phyloP scores from a whole-genome alignment of 306 rosid genomes.

The Dryas alaskensis region DNA sequence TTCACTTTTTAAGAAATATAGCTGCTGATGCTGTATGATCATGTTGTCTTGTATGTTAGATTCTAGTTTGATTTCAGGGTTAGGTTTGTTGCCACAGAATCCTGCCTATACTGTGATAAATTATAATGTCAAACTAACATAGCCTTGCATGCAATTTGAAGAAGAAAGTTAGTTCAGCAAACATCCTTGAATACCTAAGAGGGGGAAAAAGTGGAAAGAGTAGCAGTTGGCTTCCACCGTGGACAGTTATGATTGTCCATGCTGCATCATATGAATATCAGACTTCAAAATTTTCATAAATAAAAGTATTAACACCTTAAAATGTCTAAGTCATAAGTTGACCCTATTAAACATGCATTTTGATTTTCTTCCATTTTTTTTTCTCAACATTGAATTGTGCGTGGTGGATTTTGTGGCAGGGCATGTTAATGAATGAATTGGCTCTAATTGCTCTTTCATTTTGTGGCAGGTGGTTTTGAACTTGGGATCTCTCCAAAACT shows the following conservation, averaged over 20 bases:
- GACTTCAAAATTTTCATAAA: background rate
- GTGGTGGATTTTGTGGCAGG: constrained; percentile 8
- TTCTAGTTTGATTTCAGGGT: background rate
- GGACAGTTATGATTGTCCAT: background rate
- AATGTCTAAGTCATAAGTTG: background rate
- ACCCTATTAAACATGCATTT: background rate
- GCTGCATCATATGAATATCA: background rate
- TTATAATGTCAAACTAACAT: background rate
- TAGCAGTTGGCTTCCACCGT: background rate
- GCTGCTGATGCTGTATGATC: background rate
- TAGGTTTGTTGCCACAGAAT: background rate
- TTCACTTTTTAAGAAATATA: background rate
- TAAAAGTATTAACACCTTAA: background rate
- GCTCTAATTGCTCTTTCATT: constrained; percentile 13
- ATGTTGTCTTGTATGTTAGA: background rate
- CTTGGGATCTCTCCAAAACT: constrained; percentile 86
- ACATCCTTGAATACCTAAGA: background rate
- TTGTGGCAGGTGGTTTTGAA: constrained; percentile 73
- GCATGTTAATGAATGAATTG: constrained; percentile 6
- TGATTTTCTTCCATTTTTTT: background rate
- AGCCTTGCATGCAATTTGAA: constrained; percentile 1
- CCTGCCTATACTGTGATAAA: background rate
- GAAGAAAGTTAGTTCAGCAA: background rate
- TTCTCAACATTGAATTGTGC: background rate
- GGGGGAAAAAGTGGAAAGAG: too few species aligned